Percentiles rank a stretch among this genome's conserved stretches.
Evolutionary conservation across 768 basidiomycete genomes (phyloP).

Genomic region (Leucosporidium creatinivorum): DNA sequence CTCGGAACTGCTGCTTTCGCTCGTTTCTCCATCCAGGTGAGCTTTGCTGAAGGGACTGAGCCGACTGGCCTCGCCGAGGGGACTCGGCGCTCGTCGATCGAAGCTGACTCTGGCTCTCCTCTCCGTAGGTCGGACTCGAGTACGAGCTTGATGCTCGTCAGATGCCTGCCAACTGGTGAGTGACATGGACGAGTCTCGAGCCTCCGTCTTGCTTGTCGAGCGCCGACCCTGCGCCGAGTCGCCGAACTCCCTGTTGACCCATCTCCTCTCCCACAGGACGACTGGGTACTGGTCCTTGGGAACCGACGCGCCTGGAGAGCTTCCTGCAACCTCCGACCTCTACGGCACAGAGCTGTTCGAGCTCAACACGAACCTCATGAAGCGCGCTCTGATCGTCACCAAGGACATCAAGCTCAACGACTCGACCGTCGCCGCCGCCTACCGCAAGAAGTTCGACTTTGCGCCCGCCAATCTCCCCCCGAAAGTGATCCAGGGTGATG

Average conservation of each 20-base stretch:
- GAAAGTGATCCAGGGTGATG: slow-evolving; percentile 42
- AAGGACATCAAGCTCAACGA: slow-evolving; percentile 42
- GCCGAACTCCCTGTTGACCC: too few relatives aligned
- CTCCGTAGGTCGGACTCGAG: slow-evolving; percentile 37
- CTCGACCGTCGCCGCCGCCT: slow-evolving; percentile 38
- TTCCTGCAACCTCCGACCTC: slow-evolving; percentile 27
- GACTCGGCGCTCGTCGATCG: not conserved
- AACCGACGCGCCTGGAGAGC: slow-evolving; percentile 16
- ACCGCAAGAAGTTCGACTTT: slow-evolving; percentile 40
- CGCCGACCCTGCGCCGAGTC: too few relatives aligned
- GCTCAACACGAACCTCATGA: slow-evolving; percentile 41
- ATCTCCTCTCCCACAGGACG: slow-evolving; percentile 16
- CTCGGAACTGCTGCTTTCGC: slow-evolving; percentile 45
- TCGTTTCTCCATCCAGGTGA: slow-evolving; percentile 44
- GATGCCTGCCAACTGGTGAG: slow-evolving; percentile 43
- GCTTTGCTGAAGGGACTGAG: too few relatives aligned
- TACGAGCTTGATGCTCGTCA: slow-evolving; percentile 48
- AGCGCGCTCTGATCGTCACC: slow-evolving; percentile 39
- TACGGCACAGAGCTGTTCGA: slow-evolving; percentile 47
- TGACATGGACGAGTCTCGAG: slow-evolving; percentile 40
- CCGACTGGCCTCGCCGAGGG: too few relatives aligned
- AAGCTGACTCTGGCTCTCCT: not conserved
- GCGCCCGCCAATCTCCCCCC: slow-evolving; percentile 43
- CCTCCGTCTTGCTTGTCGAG: too few relatives aligned
- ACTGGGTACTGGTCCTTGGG: slow-evolving; percentile 41